These are phyloP conservation scores for Ascobolus immersus DNA, from an alignment of 495 filamentous ascomycete species.

Conservation along the genomic window DNA sequence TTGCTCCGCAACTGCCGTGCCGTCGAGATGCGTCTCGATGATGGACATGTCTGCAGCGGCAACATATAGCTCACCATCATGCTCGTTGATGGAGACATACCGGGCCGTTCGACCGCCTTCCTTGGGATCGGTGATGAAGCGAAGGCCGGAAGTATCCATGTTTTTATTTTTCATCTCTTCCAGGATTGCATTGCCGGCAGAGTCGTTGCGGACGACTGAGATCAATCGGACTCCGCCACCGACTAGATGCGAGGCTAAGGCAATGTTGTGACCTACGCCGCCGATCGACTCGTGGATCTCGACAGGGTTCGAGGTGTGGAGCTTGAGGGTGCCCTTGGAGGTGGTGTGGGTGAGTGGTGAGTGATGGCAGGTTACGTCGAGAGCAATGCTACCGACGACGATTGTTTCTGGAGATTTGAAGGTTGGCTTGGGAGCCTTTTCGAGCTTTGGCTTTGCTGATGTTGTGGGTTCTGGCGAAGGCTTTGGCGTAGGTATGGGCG, in stretches of 20 bases:
- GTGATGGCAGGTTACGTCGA: constrained; percentile 71
- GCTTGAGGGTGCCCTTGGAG: constrained; percentile 22
- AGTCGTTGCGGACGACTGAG: constrained; percentile 25
- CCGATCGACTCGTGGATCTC: constrained; percentile 57
- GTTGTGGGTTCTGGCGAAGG: constrained; percentile 3
- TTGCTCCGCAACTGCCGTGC: constrained; percentile 14
- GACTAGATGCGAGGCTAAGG: constrained; percentile 40
- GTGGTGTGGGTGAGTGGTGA: constrained; percentile 19
- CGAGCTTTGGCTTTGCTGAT: too few relatives aligned
- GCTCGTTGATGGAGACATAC: constrained; percentile 74
- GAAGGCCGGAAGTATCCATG: constrained; percentile 38
- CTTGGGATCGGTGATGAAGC: constrained; percentile 25
- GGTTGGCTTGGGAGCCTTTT: constrained; percentile 21
- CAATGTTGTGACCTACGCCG: constrained; percentile 87
- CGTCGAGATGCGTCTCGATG: too few relatives aligned
- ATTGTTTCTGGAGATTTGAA: too few relatives aligned
- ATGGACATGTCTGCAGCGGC: constrained; percentile 93
- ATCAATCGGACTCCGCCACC: constrained; percentile 20
- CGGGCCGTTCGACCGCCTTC: constrained; percentile 43
- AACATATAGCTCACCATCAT: constrained; percentile 49
- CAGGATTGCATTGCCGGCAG: constrained; percentile 44
- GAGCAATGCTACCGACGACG: constrained; percentile 67
- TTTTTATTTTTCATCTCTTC: constrained; percentile 32
- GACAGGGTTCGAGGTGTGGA: constrained; percentile 70
- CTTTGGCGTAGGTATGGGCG: background rate